Evolutionary conservation across 2,329 filamentous ascomycete species (phyloP), one percentile per base, ranked within the genome.

Genomic region (Trichoderma sp.): DNA sequence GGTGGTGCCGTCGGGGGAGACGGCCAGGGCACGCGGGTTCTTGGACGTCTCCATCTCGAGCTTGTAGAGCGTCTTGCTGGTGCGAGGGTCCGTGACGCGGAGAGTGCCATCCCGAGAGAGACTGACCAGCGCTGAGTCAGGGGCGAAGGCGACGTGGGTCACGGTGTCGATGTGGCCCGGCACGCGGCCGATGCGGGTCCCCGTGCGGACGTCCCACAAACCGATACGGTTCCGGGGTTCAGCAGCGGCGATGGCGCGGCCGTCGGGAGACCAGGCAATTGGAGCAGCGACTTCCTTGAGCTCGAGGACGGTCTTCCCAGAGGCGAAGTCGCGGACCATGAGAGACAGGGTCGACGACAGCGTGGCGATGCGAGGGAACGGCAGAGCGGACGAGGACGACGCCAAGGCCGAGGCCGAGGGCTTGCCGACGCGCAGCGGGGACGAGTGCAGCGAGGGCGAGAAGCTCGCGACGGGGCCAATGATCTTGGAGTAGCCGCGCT

Each of bases 41-140:
- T n/a, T 14, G 36, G 65, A 32, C 26, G 71, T 74, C 11, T 79
- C 80, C 4, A 82, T 76, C 51, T 84, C 82, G 11, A 83, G 79
- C 61, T 79, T 78, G 62, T 77, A 76, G 28, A 82, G 73, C n/a
- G 83, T 84, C 74, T 77, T 77, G 61, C 77, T 78, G 3, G 78
- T 79, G 12, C 47, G 39, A 0, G 79, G 74, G 63, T 81, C 75
- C 34, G 80, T 83, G 68, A 84, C 74, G 51, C 83, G 76, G 26
- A 82, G 74, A 1, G 78, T 82, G 3, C 82, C 82, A 14, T 84
- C 83, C 26, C 76, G 75, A 1, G 81, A 81, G 12, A 79, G 75
- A 0, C 81, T 83, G 3, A 82, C 82, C 2, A 84, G 71, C 28
- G 24, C 12, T 1, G 26, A n/a, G 56, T 51, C 56, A 7, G 56